Evolutionary conservation across 371 early-diverging fungal genomes (phyloP).

Genomic region (Apophysomyces sp.): DNA sequence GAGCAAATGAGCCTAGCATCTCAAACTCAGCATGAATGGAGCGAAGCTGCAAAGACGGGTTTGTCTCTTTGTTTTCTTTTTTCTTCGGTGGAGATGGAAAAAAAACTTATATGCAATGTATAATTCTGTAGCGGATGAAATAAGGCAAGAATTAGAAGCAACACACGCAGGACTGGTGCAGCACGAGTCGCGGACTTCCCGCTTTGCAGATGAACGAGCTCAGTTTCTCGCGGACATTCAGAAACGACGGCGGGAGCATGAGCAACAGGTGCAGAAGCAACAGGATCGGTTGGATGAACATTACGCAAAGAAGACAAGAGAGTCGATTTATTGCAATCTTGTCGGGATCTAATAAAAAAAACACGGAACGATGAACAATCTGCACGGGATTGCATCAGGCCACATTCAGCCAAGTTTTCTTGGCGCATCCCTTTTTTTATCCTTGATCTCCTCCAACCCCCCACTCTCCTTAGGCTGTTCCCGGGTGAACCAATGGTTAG

Average conservation of each 20-base stretch:
- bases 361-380: background rate
- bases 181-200: constrained; percentile 1
- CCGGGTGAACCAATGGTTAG: constrained; percentile 70
- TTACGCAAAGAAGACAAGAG: constrained; percentile 27
- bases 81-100: background rate
- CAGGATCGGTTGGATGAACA: constrained; percentile 25
- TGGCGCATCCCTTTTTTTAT: constrained; percentile 1
- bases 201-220: constrained; percentile 10
- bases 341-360: constrained; percentile 13
- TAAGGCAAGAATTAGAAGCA: constrained; percentile 11
- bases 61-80: no score
- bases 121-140: background rate
- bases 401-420: constrained; percentile 3
- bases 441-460: no score
- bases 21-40: constrained; percentile 3
- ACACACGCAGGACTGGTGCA: background rate
- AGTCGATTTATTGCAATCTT: constrained; percentile 23
- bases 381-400: constrained; percentile 1
- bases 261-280: constrained; percentile 10
- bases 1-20: background rate
- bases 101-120: background rate
- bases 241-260: constrained; percentile 3
- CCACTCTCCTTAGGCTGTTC: background rate
- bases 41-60: background rate
- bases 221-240: constrained; percentile 8